Base-by-base conservation (phyloP, 2,329 filamentous ascomycete genomes). In the Orbilia quercus region DNA sequence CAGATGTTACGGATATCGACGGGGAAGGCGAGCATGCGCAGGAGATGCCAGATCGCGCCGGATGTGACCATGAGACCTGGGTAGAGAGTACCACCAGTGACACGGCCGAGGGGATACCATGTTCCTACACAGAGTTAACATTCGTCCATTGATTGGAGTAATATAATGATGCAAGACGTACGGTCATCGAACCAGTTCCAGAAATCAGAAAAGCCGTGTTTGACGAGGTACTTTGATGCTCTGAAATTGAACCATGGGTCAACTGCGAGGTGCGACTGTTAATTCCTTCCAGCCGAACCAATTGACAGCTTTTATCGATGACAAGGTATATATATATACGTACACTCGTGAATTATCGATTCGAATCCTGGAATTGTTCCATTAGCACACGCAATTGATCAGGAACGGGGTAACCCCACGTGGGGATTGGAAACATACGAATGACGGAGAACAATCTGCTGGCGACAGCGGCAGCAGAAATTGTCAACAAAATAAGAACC, bases 141-240 rank as follows among this genome's bases (percentile, higher is more conserved):
- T 59, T 45, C 34, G 44, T 12, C 25, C 51, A 50, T 38, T 36
- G 28, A 7, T 28, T 40, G 16, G n/a, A 7, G 40, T n/a, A 42
- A 9, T n/a, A 16, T 42, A 36, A 7, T 36, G 28, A 9, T 31
- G 5, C 28, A 31, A 36, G 31, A 80, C 87, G 76, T 84, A 89
- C 95, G 89, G 85, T 99, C 95, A 82, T 99, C 95, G 80, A 99
- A 99, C 95, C 95, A 99, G 82, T 99, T 94, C 95, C 95, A 99
- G 81, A 99, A 99, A 82, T 91, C 92, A 82, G 96, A 96, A 84
- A 99, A 98, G 79, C 95, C 95, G 88, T 99, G 88, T 80, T 94
- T 88, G 64, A 99, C 91, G 64, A 99, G 87, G 80, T 99, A 98
- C 83, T 98, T 98, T 65, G 95, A 98, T 77, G 95, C 95, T 82